Percentiles rank a stretch among this genome's conserved stretches.
Evolutionary conservation across 352 stramenopile species (phyloP).

Genomic region (Phytophthora lateralis): DNA sequence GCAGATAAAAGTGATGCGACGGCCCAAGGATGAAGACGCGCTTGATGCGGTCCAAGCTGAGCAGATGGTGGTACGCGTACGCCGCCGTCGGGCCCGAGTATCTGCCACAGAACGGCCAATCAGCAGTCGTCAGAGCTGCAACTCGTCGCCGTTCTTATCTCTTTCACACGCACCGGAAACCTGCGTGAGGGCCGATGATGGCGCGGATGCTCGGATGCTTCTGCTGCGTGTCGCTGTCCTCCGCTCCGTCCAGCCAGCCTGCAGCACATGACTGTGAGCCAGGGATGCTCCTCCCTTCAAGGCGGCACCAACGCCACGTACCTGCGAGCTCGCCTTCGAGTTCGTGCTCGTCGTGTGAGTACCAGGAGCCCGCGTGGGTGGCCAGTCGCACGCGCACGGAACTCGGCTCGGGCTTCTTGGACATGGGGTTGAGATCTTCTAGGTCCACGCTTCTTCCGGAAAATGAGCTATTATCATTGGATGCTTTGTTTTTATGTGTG

Average conservation of each 20-base stretch:
- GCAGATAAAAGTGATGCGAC: slow-evolving; percentile 96
- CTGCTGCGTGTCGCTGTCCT: slow-evolving; percentile 42
- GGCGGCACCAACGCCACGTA: slow-evolving; percentile 21
- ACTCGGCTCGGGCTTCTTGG: slow-evolving; percentile 44
- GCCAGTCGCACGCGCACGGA: slow-evolving; percentile 61
- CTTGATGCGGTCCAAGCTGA: slow-evolving; percentile 68
- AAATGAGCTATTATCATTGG: slow-evolving; percentile 5
- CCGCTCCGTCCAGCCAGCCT: slow-evolving; percentile 64
- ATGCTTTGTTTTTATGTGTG: too few relatives aligned
- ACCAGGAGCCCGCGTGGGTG: slow-evolving; percentile 86
- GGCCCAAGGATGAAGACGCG: slow-evolving; percentile 94
- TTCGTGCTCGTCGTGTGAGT: slow-evolving; percentile 66
- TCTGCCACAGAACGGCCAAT: slow-evolving; percentile 32
- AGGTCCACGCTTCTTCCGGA: slow-evolving; percentile 4
- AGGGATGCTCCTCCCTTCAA: slow-evolving; percentile 5
- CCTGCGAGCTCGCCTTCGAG: slow-evolving; percentile 67
- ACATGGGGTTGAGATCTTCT: slow-evolving; percentile 31
- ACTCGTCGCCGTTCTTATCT: background rate
- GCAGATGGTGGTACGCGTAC: slow-evolving; percentile 92
- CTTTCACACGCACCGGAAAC: slow-evolving; percentile 57
- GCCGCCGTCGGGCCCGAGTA: slow-evolving; percentile 95
- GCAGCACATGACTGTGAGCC: slow-evolving; percentile 9
- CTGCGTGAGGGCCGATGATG: slow-evolving; percentile 89
- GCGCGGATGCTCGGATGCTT: slow-evolving; percentile 56
- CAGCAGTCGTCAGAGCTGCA: background rate